These are phyloP conservation scores for Metschnikowia kofuensis DNA, from an alignment of 805 yeast species.

Conservation along the genomic window DNA sequence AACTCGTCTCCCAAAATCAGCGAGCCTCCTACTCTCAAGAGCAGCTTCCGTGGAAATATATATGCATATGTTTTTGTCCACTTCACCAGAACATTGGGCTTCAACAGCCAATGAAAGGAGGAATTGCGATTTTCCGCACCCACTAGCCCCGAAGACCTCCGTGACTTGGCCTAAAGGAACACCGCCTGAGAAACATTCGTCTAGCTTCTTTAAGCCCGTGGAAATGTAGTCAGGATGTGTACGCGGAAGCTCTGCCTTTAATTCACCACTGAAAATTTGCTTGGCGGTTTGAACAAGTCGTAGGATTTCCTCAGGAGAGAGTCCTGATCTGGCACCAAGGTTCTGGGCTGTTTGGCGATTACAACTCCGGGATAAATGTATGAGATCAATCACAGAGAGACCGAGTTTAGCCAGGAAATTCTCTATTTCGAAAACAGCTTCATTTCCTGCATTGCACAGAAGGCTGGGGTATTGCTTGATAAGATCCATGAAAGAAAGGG, in stretches of 20 bases:
- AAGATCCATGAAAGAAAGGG: constrained; percentile 3
- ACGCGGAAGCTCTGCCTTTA: not conserved
- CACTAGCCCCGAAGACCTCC: constrained; percentile 81
- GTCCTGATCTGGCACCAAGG: constrained; percentile 5
- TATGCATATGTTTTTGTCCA: constrained; percentile 31
- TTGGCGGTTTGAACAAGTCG: not conserved
- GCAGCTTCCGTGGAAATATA: constrained; percentile 77
- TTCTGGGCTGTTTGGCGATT: constrained; percentile 1
- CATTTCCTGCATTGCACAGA: not conserved
- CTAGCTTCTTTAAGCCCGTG: constrained; percentile 11
- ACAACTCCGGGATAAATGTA: not conserved
- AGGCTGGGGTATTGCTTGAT: constrained; percentile 6
- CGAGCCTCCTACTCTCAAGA: constrained; percentile 61
- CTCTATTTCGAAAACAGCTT: constrained; percentile 1
- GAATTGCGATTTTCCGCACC: constrained; percentile 84
- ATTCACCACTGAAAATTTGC: not conserved
- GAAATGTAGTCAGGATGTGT: not conserved
- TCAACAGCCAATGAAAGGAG: constrained; percentile 56
- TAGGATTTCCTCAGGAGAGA: constrained; percentile 4
- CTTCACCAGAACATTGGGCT: not conserved
- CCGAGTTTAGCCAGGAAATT: constrained; percentile 4
- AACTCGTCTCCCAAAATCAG: constrained; percentile 7
- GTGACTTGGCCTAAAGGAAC: constrained; percentile 31
- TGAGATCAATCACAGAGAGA: constrained; percentile 6
- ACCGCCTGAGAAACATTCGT: constrained; percentile 13